These are phyloP conservation scores for Nakazawaea molendinolei DNA, from an alignment of 805 yeast genomes.

Conservation along the genomic window DNA sequence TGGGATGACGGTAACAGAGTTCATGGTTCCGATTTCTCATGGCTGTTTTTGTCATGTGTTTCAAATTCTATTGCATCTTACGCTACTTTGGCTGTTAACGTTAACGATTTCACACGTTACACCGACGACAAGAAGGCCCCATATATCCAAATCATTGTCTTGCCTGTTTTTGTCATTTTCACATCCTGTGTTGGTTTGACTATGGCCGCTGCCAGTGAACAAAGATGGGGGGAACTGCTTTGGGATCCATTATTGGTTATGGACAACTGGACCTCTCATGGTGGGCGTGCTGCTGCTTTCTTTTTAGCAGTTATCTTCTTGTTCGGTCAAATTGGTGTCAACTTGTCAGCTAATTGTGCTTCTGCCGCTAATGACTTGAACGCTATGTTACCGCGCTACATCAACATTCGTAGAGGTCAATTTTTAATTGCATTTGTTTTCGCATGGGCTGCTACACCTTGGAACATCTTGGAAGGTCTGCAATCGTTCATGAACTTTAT, in stretches of 20 bases:
- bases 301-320: conserved; percentile 58
- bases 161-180: conserved; percentile 12
- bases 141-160: conserved; percentile 23
- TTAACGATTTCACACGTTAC: conserved; percentile 33
- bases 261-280: conserved; percentile 24
- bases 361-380: conserved; percentile 54
- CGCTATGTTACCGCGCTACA: conserved; percentile 48
- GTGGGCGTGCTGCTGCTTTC: conserved; percentile 77
- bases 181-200: conserved; percentile 13
- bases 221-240: conserved; percentile 10
- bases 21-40: conserved; percentile 19
- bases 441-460: conserved; percentile 34
- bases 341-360: conserved; percentile 51
- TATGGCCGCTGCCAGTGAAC: conserved; percentile 13
- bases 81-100: conserved; percentile 31
- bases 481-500: conserved; percentile 29
- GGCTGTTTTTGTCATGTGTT: conserved; percentile 21
- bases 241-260: conserved; percentile 13
- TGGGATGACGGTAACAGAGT: conserved; percentile 18
- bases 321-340: conserved; percentile 32
- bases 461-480: conserved; percentile 32
- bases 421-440: conserved; percentile 25
- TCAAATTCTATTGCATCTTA: conserved; percentile 27
- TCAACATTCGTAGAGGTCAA: conserved; percentile 53
- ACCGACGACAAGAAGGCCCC: conserved; percentile 26